Conservation (phyloP, 2,329 filamentous ascomycete genomes). For the Colletotrichum camelliae region DNA sequence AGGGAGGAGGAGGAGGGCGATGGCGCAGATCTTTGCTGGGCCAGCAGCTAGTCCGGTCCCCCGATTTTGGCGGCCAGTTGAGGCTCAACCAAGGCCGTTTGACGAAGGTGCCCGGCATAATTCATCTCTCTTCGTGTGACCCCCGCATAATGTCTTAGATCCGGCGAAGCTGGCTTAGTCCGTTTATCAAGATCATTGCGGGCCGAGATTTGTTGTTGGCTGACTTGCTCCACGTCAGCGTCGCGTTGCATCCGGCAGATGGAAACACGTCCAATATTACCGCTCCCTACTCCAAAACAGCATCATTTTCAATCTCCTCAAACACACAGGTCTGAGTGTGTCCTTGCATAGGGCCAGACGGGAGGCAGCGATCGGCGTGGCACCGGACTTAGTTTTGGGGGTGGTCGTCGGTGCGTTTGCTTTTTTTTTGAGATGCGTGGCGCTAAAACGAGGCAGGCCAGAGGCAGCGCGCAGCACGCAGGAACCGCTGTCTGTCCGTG, state of each 20-base stretch:
- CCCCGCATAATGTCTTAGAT: background rate
- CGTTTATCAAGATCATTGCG: background rate
- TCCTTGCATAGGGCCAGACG: background rate
- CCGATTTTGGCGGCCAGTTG: background rate
- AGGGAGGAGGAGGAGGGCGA: background rate
- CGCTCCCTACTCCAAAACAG: background rate
- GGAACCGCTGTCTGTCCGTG: constrained; percentile 9
- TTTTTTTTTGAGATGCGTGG: background rate
- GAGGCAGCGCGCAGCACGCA: background rate
- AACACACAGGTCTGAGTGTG: background rate
- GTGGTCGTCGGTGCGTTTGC: background rate
- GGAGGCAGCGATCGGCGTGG: background rate
- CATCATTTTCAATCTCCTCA: background rate
- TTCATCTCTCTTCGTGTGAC: background rate
- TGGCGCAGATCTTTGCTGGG: background rate
- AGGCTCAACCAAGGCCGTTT: background rate
- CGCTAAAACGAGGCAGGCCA: background rate
- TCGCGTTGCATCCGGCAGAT: background rate
- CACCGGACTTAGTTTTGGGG: background rate
- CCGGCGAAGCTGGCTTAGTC: background rate
- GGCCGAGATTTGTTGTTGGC: background rate
- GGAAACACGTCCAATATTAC: background rate
- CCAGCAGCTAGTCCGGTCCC: background rate
- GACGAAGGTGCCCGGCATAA: background rate
- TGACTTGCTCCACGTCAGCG: background rate